Percentiles rank a stretch among this genome's conserved stretches.
These are phyloP conservation scores for Onygena corvina DNA, from an alignment of 2,329 filamentous ascomycete species.

Conservation along the genomic window DNA sequence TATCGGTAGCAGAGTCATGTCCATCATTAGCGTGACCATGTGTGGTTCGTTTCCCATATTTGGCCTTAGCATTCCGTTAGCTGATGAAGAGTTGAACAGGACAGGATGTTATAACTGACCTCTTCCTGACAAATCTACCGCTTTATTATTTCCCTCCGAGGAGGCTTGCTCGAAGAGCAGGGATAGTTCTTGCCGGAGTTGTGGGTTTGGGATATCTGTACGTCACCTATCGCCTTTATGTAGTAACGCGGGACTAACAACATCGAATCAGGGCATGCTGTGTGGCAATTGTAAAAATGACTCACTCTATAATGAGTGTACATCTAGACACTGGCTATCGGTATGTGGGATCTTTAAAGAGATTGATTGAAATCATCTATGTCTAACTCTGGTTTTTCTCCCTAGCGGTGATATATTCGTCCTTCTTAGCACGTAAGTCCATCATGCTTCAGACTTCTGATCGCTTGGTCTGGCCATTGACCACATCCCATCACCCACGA, in stretches of 20 bases:
- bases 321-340: constrained; percentile 26
- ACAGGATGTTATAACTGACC: constrained; percentile 1
- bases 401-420: constrained; percentile 13
- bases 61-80: background rate
- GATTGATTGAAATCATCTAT: background rate
- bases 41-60: background rate
- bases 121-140: background rate
- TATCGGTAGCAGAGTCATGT: background rate
- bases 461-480: background rate
- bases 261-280: constrained; percentile 26
- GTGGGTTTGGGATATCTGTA: constrained; percentile 36
- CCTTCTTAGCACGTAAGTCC: constrained; percentile 18
- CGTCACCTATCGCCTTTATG: constrained; percentile 10
- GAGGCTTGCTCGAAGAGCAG: constrained; percentile 21
- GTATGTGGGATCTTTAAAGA: constrained; percentile 14
- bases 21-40: background rate
- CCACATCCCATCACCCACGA: background rate
- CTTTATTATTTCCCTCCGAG: constrained; percentile 7
- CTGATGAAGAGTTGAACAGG: background rate
- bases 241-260: background rate
- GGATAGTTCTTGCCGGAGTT: constrained; percentile 32
- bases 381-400: constrained; percentile 1
- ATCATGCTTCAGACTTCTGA: background rate
- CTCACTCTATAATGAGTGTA: constrained; percentile 28
- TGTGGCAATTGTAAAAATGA: constrained; percentile 32